Base-by-base conservation (phyloP, 176 grass and related monocot species). In the Zea luxurians region DNA sequence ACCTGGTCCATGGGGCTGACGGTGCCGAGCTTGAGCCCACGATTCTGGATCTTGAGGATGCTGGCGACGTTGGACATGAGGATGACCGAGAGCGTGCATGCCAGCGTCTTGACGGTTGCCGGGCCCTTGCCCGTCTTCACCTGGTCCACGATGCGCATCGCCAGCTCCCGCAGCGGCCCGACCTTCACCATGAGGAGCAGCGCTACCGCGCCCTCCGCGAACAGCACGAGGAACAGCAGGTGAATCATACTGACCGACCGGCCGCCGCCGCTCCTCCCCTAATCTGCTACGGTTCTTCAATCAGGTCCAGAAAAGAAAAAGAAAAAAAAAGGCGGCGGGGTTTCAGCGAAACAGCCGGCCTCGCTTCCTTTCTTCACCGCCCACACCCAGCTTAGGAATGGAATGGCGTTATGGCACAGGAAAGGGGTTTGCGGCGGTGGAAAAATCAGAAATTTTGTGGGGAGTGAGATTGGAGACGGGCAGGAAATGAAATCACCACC, bases 1-100 rank as follows among this genome's bases (percentile, higher is more conserved):
- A 97, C 91, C 89, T 97, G 95, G 80, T 97, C 95, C 95, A 94
- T 97, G 52, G 95, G 95, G 50, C 88, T 92, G 45, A 94, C 74
- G n/a, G 86, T 90, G 52, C 91, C 95, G 38, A 97, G 87, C 76
- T 91, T 93, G 58, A 85, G 60, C 2, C 91, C 87, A 61, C 91
- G 55, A 63, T 91, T 86, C 91, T 97, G 91, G 80, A 97, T 97
- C 84, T 82, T 93, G 70, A 94, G 86, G 70, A 97, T 89, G 81
- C 85, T 94, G 57, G 91, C 61, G 16, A 97, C 78, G 75, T 78
- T 92, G 68, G 95, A 94, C 40, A 86, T 83, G 62, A 97, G 78
- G 77, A 97, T 90, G 44, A 97, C 87, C 1, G 83, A 79, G 83
- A 94, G 88, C 68, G 95, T 97, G 87, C 91, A 90, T 10, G 89